Percentiles rank a stretch among this genome's conserved stretches.
phyloP scores from a whole-genome alignment of 2,329 filamentous ascomycete species.

The Fusarium lateritium region DNA sequence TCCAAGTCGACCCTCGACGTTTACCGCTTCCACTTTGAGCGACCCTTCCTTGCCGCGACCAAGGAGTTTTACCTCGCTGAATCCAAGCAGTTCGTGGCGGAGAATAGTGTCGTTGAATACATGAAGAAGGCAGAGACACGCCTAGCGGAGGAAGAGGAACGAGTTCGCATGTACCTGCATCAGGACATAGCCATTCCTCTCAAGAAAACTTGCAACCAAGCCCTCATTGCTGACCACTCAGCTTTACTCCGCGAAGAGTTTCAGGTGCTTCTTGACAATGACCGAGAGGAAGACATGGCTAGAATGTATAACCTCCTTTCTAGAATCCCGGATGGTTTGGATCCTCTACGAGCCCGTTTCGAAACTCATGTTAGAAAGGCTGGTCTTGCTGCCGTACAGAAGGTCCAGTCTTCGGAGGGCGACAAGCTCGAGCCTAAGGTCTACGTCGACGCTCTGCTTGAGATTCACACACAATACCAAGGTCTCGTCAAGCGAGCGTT shows the following conservation, averaged over 20 bases:
- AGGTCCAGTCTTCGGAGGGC: slow-evolving; percentile 86
- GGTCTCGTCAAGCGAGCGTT: slow-evolving; percentile 93
- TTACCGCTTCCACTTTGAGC: slow-evolving; percentile 93
- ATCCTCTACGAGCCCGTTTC: slow-evolving; percentile 88
- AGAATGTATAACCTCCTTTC: slow-evolving; percentile 95
- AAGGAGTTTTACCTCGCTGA: slow-evolving; percentile 90
- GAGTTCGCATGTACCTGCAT: slow-evolving; percentile 92
- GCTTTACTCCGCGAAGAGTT: slow-evolving; percentile 93
- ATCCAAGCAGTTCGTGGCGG: slow-evolving; percentile 93
- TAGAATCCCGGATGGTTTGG: slow-evolving; percentile 90
- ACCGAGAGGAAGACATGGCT: slow-evolving; percentile 94
- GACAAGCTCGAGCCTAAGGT: slow-evolving; percentile 96
- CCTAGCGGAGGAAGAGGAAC: slow-evolving; percentile 92
- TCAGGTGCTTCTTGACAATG: slow-evolving; percentile 91
- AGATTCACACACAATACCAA: slow-evolving; percentile 95
- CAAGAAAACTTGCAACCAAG: slow-evolving; percentile 89
- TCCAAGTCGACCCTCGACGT: slow-evolving; percentile 96
- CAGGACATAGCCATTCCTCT: slow-evolving; percentile 87
- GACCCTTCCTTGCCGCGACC: slow-evolving; percentile 90
- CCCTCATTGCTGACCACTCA: slow-evolving; percentile 91
- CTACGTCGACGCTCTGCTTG: slow-evolving; percentile 94
- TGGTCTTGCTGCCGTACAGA: slow-evolving; percentile 88
- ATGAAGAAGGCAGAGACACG: slow-evolving; percentile 99
- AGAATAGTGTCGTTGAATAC: slow-evolving; percentile 98
- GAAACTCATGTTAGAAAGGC: slow-evolving; percentile 94